phyloP scores from a whole-genome alignment of 2,329 filamentous ascomycete genomes.

The Aspergillus nomiae region DNA sequence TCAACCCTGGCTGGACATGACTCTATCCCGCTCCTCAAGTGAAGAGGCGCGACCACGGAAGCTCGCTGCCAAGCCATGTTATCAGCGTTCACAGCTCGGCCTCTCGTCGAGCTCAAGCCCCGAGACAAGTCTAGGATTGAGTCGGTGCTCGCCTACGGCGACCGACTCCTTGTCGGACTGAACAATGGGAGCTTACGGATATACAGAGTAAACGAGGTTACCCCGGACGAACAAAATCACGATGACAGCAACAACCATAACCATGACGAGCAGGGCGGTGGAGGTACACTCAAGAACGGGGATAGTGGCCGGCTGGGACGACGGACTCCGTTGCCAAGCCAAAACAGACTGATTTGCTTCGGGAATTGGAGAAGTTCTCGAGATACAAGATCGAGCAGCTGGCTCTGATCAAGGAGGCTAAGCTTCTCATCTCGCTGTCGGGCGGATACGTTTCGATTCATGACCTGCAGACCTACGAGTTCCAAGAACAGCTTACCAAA shows the following conservation, averaged over 20 bases:
- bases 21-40: constrained; percentile 12
- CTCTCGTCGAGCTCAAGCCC: constrained; percentile 93
- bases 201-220: constrained; percentile 66
- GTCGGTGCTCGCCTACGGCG: constrained; percentile 88
- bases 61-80: constrained; percentile 64
- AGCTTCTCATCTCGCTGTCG: constrained; percentile 84
- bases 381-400: constrained; percentile 88
- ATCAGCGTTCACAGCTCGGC: constrained; percentile 93
- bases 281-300: constrained; percentile 17
- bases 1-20: constrained; percentile 19
- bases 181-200: constrained; percentile 86
- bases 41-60: constrained; percentile 20
- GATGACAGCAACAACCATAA: constrained; percentile 21
- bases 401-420: constrained; percentile 92
- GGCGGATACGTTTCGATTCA: constrained; percentile 88
- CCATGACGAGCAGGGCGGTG: constrained; percentile 18
- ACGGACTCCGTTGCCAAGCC: constrained; percentile 22
- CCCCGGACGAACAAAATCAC: background rate
- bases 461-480: constrained; percentile 80
- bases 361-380: constrained; percentile 94
- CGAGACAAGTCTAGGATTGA: constrained; percentile 98
- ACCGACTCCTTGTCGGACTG: constrained; percentile 87
- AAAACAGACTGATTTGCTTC: constrained; percentile 77
- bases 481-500: constrained; percentile 76
- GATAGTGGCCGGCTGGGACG: constrained; percentile 10